Evolutionary conservation across 108 stramenopile species (phyloP).

Genomic region (Cyclotella cryptica): DNA sequence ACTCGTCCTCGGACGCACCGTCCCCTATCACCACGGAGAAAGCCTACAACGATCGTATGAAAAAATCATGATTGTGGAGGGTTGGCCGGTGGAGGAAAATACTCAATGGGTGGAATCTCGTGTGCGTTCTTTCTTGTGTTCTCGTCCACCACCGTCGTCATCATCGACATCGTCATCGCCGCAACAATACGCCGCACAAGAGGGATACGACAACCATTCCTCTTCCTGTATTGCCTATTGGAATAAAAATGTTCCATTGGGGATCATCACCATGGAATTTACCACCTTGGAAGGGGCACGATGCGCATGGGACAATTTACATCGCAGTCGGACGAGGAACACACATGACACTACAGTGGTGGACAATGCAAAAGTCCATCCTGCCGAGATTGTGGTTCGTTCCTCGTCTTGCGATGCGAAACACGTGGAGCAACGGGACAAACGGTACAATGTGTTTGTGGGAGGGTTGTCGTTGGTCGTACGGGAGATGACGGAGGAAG

Average conservation of each 20-base stretch:
- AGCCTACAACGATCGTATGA: conserved; percentile 14
- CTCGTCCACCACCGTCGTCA: too few species aligned
- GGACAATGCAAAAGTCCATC: not conserved
- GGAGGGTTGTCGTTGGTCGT: not conserved
- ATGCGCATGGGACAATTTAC: conserved; percentile 33
- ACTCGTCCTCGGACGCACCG: conserved; percentile 14
- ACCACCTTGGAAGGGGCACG: conserved; percentile 21
- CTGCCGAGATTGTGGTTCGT: too few species aligned
- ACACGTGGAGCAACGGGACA: not conserved
- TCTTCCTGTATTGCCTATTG: conserved; percentile 40
- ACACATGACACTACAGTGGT: too few species aligned
- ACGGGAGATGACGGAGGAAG: too few species aligned
- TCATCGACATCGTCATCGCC: too few species aligned
- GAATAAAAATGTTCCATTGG: conserved; percentile 15
- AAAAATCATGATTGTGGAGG: conserved; percentile 32
- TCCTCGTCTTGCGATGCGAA: too few species aligned
- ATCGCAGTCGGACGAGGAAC: not conserved
- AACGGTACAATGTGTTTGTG: not conserved
- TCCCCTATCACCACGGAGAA: conserved; percentile 29
- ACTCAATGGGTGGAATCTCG: conserved; percentile 21
- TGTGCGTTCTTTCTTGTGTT: conserved; percentile 16
- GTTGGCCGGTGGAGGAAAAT: conserved; percentile 26
- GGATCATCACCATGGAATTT: conserved; percentile 41
- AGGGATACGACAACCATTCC: not conserved
- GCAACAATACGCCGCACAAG: not conserved